Evolutionary conservation across 192 early-diverging fungal species (phyloP), one percentile per base, ranked within the genome.

Genomic region (Dissophora globulifera): DNA sequence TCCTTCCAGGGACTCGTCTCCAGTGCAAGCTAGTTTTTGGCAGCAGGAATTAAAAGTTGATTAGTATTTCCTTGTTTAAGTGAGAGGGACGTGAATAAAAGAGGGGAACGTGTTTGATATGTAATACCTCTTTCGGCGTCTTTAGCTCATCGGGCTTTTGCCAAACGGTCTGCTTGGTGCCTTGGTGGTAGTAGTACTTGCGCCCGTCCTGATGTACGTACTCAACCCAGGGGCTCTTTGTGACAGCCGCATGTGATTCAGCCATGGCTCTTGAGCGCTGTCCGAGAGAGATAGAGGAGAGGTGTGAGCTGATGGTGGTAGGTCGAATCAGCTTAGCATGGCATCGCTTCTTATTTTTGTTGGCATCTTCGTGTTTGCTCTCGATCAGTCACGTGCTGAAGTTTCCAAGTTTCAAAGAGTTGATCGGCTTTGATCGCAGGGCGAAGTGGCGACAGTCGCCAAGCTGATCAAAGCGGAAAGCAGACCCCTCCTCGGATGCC

Each of bases 91-190:
- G n/a, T 1, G 0, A 13, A 38, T 38, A 38, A 6, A 6, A 38
- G 13, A 38, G 13, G 13, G 13, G 19, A 56, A 22, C 22, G 19
- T 46, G 8, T 3, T 23, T 62, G 43, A 23, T 3, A 4, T 15
- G 41, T 4, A 7, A 25, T 76, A 71, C 80, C 72, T 92, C 92
- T 63, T 87, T 90, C 19, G 88, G 85, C 2, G 94, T 92, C 74
- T 93, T 93, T 6, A 96, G 81, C 65, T 92, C 94, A 57, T 95
- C 90, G 17, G 97, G 97, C 75, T 96, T 97, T 50, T 99, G 93
- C 97, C 97, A 99, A 1, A 86, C 89, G 29, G 90, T 96, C 51
- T 84, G 81, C 58, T 88, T 87, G 17, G 95, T 95, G 3, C 75
- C 65, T 19, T 82, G 81, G 69, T 98, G 95, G 79, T 83, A 94